Evolutionary conservation across 2,329 filamentous ascomycete genomes (phyloP), one percentile per base, ranked within the genome.

Genomic region (Alternaria conjuncta): DNA sequence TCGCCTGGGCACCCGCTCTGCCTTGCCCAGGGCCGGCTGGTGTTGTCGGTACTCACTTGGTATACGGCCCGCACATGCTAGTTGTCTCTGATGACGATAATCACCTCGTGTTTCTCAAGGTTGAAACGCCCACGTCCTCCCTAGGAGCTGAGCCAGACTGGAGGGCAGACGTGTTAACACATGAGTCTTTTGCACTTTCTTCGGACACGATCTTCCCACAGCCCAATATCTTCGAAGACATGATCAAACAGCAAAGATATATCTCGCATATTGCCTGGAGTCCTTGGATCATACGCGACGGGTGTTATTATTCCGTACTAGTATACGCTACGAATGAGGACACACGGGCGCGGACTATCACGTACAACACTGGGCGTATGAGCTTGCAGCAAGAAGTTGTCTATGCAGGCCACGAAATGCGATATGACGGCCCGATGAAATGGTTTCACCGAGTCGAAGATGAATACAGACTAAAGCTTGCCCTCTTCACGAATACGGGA

Each of bases 61-160:
- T 66, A 6, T 76, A 72, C 67, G 72, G 69, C 6, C 71, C 59
- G 44, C 73, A 79, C 20, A 71, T 80, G 15, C 49, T 84, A 36
- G 80, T 77, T 8, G 70, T 82, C 5, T 71, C 80, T 5, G 83
- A 82, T 49, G 82, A 83, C 43, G 75, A 80, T 44, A 82, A 81
- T 30, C 73, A 83, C 18, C 69, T 84, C 10, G 64, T 78, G 6
- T 64, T 83, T 8, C 20, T 83, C 5, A 64, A 66, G n/a, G 54
- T 83, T 13, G 62, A 74, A 11, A 80, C 82, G 5, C 81, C 82
- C 1, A 74, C 80, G 44, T 72, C 80, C 21, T 69, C 74, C 5
- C 57, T 76, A 10, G 73, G 72, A 26, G 60, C 50, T 9, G 63
- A 67, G 11, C 64, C 67, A 13, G 43, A 41, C 21, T 81, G 79